phyloP scores from a whole-genome alignment of 306 rosid genomes.

The Spatholobus suberectus region DNA sequence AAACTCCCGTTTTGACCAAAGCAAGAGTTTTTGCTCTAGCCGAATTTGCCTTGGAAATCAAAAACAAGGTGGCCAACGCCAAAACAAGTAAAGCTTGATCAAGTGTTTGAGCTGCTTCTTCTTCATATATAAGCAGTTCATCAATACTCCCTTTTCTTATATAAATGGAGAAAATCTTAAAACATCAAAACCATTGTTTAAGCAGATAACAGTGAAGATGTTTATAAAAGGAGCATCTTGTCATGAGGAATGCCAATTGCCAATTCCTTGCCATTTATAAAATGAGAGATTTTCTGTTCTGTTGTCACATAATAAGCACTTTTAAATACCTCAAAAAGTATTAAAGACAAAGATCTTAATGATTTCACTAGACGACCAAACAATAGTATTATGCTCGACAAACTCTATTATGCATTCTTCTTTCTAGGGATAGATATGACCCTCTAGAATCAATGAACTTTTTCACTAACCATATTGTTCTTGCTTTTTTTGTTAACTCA shows the following conservation, averaged over 20 bases:
- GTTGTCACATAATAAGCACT: constrained; percentile 8
- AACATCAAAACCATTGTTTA: not conserved
- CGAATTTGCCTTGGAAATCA: not conserved
- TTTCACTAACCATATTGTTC: not conserved
- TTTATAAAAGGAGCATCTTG: not conserved
- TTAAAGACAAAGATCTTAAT: not conserved
- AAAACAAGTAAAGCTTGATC: not conserved
- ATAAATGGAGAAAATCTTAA: not conserved
- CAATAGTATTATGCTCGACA: not conserved
- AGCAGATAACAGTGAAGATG: not conserved
- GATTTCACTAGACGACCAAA: constrained; percentile 11
- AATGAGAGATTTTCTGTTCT: not conserved
- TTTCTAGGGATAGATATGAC: not conserved
- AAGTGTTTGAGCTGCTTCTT: not conserved
- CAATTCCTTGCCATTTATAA: not conserved
- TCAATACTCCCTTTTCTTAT: too few species aligned
- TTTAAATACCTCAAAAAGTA: not conserved
- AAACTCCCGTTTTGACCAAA: too few species aligned
- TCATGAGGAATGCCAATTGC: too few species aligned
- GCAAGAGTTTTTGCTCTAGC: too few species aligned
- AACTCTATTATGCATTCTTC: constrained; percentile 21
- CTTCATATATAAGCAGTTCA: too few species aligned
- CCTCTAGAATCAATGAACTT: not conserved
- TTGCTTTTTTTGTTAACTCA: constrained; percentile 13
- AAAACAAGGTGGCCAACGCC: not conserved